phyloP scores from a whole-genome alignment of 352 stramenopile genomes.

The Phytophthora chlamydospora region DNA sequence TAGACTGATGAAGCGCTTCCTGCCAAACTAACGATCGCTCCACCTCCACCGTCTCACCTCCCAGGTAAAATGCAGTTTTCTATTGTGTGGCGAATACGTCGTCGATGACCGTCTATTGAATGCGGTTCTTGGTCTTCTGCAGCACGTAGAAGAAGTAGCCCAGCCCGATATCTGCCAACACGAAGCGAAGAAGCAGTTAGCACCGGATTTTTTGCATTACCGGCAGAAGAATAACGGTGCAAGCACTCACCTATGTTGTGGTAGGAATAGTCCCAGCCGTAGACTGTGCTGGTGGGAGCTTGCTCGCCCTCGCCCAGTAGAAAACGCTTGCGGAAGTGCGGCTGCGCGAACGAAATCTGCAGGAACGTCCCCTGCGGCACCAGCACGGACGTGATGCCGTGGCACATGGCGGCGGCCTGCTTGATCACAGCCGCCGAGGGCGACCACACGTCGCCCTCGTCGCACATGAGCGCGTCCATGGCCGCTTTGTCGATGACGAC shows the following conservation, averaged over 20 bases:
- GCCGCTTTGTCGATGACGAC: slow-evolving; percentile 86
- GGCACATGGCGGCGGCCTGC: slow-evolving; percentile 59
- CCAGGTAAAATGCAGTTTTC: slow-evolving; percentile 1
- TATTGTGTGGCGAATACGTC: too few relatives aligned
- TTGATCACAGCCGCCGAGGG: slow-evolving; percentile 58
- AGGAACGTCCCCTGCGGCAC: slow-evolving; percentile 55
- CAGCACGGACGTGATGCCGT: slow-evolving; percentile 52
- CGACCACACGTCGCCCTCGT: slow-evolving; percentile 79
- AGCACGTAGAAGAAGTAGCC: slow-evolving; percentile 72
- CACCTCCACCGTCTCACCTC: too few relatives aligned
- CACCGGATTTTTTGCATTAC: too few relatives aligned
- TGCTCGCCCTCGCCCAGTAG: slow-evolving; percentile 51
- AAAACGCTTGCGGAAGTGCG: slow-evolving; percentile 81
- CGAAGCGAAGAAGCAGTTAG: not conserved
- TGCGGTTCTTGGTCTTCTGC: slow-evolving; percentile 38
- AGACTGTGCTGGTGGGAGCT: slow-evolving; percentile 35
- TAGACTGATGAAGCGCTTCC: too few relatives aligned
- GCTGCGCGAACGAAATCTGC: slow-evolving; percentile 84
- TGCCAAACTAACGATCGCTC: too few relatives aligned
- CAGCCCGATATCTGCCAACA: slow-evolving; percentile 47
- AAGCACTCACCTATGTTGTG: slow-evolving; percentile 52
- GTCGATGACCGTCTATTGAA: slow-evolving; percentile 3
- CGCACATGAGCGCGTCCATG: slow-evolving; percentile 85
- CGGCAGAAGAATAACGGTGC: too few relatives aligned
- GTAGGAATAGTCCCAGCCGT: slow-evolving; percentile 55